Percentiles rank a stretch among this genome's conserved stretches.
These are phyloP conservation scores for Raffaelea deltoideospora DNA, from an alignment of 2,329 filamentous ascomycete species.

Conservation along the genomic window DNA sequence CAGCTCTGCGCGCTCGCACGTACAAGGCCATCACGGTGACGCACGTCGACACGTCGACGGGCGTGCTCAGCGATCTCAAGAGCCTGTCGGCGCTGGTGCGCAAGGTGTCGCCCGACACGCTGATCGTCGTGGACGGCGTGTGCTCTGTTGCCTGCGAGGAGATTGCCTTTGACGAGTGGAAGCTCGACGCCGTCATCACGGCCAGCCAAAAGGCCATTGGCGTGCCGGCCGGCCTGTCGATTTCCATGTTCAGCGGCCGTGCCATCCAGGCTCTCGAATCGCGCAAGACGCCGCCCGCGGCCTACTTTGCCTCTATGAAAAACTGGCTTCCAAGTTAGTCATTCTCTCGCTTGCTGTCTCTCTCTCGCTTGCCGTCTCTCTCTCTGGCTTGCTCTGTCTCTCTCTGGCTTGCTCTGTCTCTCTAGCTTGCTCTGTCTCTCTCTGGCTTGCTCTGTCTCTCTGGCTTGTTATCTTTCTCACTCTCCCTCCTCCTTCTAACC, in stretches of 20 bases:
- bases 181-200: slow-evolving; percentile 81
- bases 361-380: neutral
- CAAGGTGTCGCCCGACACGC: slow-evolving; percentile 75
- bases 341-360: slow-evolving; percentile 13
- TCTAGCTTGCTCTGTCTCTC: neutral
- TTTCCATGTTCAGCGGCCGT: slow-evolving; percentile 82
- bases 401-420: neutral
- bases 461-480: neutral
- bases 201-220: slow-evolving; percentile 96
- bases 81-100: slow-evolving; percentile 69
- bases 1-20: slow-evolving; percentile 73
- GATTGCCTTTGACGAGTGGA: slow-evolving; percentile 91
- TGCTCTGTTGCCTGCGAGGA: slow-evolving; percentile 95
- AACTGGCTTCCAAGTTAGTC: slow-evolving; percentile 83
- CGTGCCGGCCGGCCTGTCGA: slow-evolving; percentile 83
- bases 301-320: slow-evolving; percentile 93
- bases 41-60: slow-evolving; percentile 94
- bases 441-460: neutral
- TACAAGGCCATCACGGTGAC: slow-evolving; percentile 94
- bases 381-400: neutral
- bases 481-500: neutral
- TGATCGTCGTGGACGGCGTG: slow-evolving; percentile 87
- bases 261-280: slow-evolving; percentile 69
- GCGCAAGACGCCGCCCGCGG: slow-evolving; percentile 65
- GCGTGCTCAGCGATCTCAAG: slow-evolving; percentile 85